A percentile compares a stretch with the other conserved stretches of the same genome.
Evolutionary conservation across 1,284 basidiomycete species (phyloP).

Genomic region (Papiliotrema flavescens): DNA sequence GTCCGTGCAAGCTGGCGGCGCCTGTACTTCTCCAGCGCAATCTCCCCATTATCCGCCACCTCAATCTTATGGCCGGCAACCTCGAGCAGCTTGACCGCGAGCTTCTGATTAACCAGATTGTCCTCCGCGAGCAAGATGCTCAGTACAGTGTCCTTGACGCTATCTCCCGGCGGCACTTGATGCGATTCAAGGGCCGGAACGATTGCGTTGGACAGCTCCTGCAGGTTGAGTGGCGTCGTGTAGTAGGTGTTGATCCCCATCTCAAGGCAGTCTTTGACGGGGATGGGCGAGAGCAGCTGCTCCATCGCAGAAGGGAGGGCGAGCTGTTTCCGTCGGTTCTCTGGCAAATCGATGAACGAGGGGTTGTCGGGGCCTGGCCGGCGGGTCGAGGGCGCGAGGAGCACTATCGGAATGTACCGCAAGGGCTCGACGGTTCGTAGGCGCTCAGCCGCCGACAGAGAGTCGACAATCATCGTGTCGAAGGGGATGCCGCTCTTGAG

Average conservation of each 20-base stretch:
- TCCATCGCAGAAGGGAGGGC: slow-evolving; percentile 39
- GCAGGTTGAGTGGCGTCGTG: slow-evolving; percentile 82
- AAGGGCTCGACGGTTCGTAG: slow-evolving; percentile 90
- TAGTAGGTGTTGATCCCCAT: slow-evolving; percentile 50
- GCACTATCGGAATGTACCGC: slow-evolving; percentile 92
- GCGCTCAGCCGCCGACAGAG: slow-evolving; percentile 76
- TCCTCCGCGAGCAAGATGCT: slow-evolving; percentile 97
- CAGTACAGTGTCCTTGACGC: slow-evolving; percentile 79
- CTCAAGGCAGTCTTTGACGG: slow-evolving; percentile 49
- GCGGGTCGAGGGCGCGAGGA: slow-evolving; percentile 67
- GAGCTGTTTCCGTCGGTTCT: slow-evolving; percentile 38
- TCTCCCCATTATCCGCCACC: slow-evolving; percentile 94
- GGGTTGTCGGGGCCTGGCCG: slow-evolving; percentile 36
- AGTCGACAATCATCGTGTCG: slow-evolving; percentile 94
- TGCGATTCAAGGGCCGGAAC: slow-evolving; percentile 93
- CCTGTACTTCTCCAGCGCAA: slow-evolving; percentile 48
- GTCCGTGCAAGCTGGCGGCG: slow-evolving; percentile 44
- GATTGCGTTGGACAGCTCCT: slow-evolving; percentile 87
- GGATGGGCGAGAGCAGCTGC: slow-evolving; percentile 45
- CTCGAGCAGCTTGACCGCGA: slow-evolving; percentile 95
- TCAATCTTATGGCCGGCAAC: slow-evolving; percentile 95
- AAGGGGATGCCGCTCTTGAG: slow-evolving; percentile 69
- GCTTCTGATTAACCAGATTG: slow-evolving; percentile 88
- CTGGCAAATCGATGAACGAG: slow-evolving; percentile 46
- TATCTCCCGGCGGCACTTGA: slow-evolving; percentile 72